Conservation (phyloP, 2,329 filamentous ascomycete species). For the Drechslerella dactyloides region DNA sequence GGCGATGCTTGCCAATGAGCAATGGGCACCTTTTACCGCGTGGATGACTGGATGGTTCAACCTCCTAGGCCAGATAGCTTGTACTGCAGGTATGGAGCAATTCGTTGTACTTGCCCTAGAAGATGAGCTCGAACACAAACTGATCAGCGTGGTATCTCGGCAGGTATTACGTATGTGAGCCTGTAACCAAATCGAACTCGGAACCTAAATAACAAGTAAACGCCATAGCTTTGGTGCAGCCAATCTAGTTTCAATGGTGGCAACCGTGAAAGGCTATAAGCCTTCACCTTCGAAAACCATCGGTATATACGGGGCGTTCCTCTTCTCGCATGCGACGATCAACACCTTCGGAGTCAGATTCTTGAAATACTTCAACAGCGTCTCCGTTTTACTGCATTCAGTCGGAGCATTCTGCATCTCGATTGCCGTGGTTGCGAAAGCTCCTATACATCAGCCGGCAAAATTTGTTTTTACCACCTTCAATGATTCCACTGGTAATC, state of each 20-base stretch:
- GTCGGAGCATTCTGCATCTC: constrained; percentile 64
- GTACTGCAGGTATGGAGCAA: constrained; percentile 62
- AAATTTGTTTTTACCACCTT: constrained; percentile 65
- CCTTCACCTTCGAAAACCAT: constrained; percentile 63
- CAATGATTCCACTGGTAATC: constrained; percentile 63
- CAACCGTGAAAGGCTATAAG: constrained; percentile 60
- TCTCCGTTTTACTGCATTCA: constrained; percentile 65
- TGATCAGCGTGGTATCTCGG: constrained; percentile 7
- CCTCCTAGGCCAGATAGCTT: constrained; percentile 62
- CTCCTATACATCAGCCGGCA: constrained; percentile 65
- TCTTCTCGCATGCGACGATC: constrained; percentile 64
- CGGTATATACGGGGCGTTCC: constrained; percentile 67
- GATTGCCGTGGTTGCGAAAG: constrained; percentile 66
- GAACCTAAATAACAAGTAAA: background rate
- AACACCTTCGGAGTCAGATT: constrained; percentile 67
- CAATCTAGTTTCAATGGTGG: constrained; percentile 61
- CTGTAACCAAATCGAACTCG: background rate
- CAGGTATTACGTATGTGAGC: constrained; percentile 39
- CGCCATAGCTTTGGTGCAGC: constrained; percentile 57
- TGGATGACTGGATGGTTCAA: constrained; percentile 63
- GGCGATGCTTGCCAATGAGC: constrained; percentile 64
- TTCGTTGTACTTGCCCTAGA: constrained; percentile 53
- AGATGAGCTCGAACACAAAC: background rate
- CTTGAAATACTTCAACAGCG: constrained; percentile 66
- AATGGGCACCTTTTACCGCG: constrained; percentile 60